Base-by-base conservation (phyloP, 306 rosid genomes). In the Cicer chorassanicum region DNA sequence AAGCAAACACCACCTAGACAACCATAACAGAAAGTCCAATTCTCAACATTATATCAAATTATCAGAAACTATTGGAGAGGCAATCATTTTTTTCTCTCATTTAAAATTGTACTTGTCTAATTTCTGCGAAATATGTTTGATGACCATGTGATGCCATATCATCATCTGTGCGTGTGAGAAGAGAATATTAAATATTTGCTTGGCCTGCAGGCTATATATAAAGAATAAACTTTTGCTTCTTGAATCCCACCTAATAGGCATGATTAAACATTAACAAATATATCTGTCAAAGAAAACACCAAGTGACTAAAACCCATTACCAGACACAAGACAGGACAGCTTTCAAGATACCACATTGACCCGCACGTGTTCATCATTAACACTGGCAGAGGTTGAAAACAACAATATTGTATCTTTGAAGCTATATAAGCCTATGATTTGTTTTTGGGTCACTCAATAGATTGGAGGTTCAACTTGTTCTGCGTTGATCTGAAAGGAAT, bases 401-500 rank as follows among this genome's bases (percentile, higher is more conserved):
- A 46, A 29, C 73, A 51, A 7, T n/a, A 36, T 29, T 62, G 45
- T 40, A 45, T 61, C 12, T 51, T 19, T 79, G 50, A 64, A 71
- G 15, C 73, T 39, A 71, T 66, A n/a, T 19, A 44, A 18, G 19
- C 61, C 61, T 45, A 14, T 34, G 59, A 66, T 65, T 73, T 36
- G 39, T 73, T 73, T 45, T 56, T 7, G 70, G 46, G 29, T 55
- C 24, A 65, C 18, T 38, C 57, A 72, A 48, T 48, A 73, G 76
- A 73, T 73, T 56, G 4, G 46, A 68, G n/a, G 8, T 15, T 77
- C 45, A 74, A 64, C 36, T 79, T 82, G 87, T 77, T 84, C 45
- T 79, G 63, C 14, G 80, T 44, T 88, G 83, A 78, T 83, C 34
- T 1, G 71, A 84, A 82, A 82, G 70, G 87, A 80, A 87, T 83